Percentiles rank a stretch among this genome's conserved stretches.
Evolutionary conservation across 192 early-diverging fungal genomes (phyloP).

Genomic region (Gigaspora rosea): DNA sequence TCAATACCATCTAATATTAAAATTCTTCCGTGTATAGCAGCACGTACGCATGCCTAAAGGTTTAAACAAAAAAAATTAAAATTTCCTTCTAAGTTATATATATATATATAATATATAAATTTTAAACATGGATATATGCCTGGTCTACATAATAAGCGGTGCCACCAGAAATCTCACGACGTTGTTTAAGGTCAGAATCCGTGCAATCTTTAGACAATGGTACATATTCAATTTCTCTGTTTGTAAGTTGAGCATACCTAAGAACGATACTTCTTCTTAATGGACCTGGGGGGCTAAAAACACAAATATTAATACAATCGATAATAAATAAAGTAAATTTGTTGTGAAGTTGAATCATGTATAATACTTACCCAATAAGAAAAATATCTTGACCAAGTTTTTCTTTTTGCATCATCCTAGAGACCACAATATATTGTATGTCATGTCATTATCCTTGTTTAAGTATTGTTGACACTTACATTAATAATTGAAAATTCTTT

Average conservation of each 20-base stretch:
- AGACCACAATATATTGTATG: no score
- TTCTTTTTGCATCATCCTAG: conserved; percentile 86
- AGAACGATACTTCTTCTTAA: conserved; percentile 66
- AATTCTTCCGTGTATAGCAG: conserved; percentile 63
- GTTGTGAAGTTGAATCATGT: neutral
- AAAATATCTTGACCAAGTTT: conserved; percentile 81
- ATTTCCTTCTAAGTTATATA: no score
- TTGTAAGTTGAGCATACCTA: conserved; percentile 67
- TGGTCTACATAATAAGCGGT: conserved; percentile 65
- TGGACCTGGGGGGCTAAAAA: conserved; percentile 64
- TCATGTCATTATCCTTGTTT: no score
- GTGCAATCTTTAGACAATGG: conserved; percentile 73
- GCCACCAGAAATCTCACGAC: conserved; percentile 67
- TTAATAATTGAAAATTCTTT: no score
- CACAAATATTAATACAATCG: neutral
- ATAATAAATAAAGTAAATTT: neutral
- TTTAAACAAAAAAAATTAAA: no score
- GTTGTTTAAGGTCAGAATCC: conserved; percentile 80
- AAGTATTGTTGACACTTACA: no score
- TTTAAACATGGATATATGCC: conserved; percentile 36
- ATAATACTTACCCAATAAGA: conserved; percentile 58
- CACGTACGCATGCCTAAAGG: conserved; percentile 53
- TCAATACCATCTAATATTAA: conserved; percentile 69
- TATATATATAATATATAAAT: no score
- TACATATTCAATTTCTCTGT: conserved; percentile 73